A percentile compares a stretch with the other conserved stretches of the same genome.
Conservation (phyloP, 768 basidiomycete genomes). For the Russula compacta region DNA sequence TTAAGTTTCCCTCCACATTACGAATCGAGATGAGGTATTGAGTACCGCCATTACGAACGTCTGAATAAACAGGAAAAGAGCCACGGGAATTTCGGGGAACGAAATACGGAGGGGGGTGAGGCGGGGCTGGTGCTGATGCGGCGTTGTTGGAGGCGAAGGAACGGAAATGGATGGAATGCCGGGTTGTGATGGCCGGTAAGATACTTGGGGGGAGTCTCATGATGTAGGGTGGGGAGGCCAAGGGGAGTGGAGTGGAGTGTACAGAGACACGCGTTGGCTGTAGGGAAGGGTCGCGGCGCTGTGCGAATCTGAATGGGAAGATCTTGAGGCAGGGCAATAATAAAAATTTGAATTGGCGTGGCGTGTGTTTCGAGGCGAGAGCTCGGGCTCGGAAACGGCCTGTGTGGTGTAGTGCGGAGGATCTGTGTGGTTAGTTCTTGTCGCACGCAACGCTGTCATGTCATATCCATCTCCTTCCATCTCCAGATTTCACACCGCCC, state of each 20-base stretch:
- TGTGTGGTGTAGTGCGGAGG: background rate
- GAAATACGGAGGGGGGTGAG: conserved; percentile 37
- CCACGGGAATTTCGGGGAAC: conserved; percentile 60
- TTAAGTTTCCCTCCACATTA: conserved; percentile 56
- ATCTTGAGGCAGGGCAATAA: background rate
- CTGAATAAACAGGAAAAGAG: conserved; percentile 66
- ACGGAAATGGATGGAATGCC: background rate
- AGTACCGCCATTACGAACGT: conserved; percentile 57
- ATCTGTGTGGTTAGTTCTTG: background rate
- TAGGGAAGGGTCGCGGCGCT: background rate
- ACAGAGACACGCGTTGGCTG: background rate
- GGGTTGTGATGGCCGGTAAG: background rate
- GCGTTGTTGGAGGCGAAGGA: conserved; percentile 4
- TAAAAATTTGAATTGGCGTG: conserved; percentile 3
- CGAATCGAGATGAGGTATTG: conserved; percentile 50
- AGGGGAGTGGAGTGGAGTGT: too few relatives aligned
- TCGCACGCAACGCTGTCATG: conserved; percentile 11
- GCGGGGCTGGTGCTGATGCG: background rate
- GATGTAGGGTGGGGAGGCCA: background rate
- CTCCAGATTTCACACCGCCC: conserved; percentile 18
- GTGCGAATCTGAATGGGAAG: background rate
- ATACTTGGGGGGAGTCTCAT: conserved; percentile 1
- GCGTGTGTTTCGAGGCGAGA: conserved; percentile 6
- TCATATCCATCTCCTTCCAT: conserved; percentile 14
- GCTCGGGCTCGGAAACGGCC: background rate